Evolutionary conservation across 768 basidiomycete genomes (phyloP), one percentile per base, ranked within the genome.

Genomic region (Tricholoma terreum): DNA sequence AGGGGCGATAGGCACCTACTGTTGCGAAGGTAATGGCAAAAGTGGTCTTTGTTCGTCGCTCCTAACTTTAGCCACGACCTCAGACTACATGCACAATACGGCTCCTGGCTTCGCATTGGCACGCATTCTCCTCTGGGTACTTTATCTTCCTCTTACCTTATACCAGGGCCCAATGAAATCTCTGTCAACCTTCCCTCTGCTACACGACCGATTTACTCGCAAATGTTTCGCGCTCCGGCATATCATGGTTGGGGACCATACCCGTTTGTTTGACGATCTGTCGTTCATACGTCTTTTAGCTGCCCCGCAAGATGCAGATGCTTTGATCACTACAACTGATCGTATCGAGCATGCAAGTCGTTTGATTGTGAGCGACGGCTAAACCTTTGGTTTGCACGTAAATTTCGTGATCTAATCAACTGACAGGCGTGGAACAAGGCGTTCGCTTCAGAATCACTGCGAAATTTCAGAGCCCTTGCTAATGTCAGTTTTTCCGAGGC

Each of bases 1-100:
- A 61, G 60, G 24, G 58, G 66, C 6, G 67, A 65, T 7, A 65
- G 65, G 27, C 62, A 61, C 24, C 21, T 60, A 5, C 42, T 46
- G 24, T 43, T 61, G 31, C 57, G 61, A 55, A 43, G 48, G 60
- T 63, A 34, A 36, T 30, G 11, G 52, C 27, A 15, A 14, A 6
- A 31, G 15, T 11, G 7, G 31, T 54, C 40, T 19, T 22, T 6
- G 15, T 5, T 30, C 19, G 15, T 52, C n/a, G 6, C 15, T 42
- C 9, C 34, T 36, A 4, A 43, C 0, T 43, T 15, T 31, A 9
- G 14, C 34, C 22, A n/a, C 7, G 19, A n/a, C 6, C 2, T 48
- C 15, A 53, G 52, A 10, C 19, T 54, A 11, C 52, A 54, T 21
- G 36, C 22, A 4, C 52, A 19, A 7, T 54, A 54, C 42, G 52